These are phyloP conservation scores for Monosporascus cannonballus DNA, from an alignment of 2,329 filamentous ascomycete species.

Conservation along the genomic window DNA sequence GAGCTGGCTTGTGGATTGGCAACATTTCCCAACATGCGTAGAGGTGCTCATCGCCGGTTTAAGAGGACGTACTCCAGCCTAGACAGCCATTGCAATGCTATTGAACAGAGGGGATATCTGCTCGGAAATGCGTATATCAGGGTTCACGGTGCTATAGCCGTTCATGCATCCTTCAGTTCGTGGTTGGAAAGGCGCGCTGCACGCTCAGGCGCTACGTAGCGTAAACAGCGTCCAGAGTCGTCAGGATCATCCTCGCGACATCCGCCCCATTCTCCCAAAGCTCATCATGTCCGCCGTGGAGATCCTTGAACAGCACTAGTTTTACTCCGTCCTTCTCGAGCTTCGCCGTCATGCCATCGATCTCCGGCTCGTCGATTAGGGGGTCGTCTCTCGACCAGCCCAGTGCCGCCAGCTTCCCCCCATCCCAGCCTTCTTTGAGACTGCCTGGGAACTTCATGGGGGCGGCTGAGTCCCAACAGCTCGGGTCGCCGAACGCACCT, in stretches of 20 bases:
- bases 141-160: too few species aligned
- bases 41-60: too few species aligned
- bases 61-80: too few species aligned
- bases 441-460: constrained; percentile 40
- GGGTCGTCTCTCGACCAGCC: constrained; percentile 42
- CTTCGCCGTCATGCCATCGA: constrained; percentile 46
- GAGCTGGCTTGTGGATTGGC: too few species aligned
- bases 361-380: constrained; percentile 51
- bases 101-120: too few species aligned
- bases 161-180: too few species aligned
- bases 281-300: constrained; percentile 56
- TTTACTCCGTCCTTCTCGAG: constrained; percentile 35
- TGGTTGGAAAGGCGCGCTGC: background rate
- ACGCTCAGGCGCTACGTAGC: background rate
- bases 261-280: constrained; percentile 56
- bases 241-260: constrained; percentile 40
- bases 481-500: constrained; percentile 54
- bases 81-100: too few species aligned
- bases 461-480: constrained; percentile 48
- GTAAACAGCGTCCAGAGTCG: constrained; percentile 8
- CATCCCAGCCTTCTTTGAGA: constrained; percentile 33
- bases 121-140: too few species aligned
- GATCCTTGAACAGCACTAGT: constrained; percentile 35
- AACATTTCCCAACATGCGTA: too few species aligned
- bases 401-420: constrained; percentile 27